Evolutionary conservation across 1,139 yeast species (phyloP).

Genomic region (Diutina sp.): DNA sequence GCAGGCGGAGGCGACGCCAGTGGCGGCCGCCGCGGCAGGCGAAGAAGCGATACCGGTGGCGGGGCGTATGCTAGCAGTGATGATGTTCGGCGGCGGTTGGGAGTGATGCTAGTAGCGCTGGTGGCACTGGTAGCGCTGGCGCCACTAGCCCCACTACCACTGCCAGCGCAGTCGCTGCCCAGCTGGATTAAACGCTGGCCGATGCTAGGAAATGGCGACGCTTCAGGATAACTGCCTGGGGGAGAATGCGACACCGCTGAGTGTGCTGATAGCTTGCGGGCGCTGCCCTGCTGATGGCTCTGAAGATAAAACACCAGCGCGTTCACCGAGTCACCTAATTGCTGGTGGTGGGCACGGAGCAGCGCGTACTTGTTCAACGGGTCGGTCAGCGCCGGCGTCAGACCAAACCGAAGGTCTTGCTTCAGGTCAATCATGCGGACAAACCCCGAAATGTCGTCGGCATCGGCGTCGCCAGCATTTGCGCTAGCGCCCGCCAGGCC

Average conservation of each 20-base stretch:
- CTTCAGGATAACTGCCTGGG: constrained; percentile 25
- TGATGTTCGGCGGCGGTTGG: too few species aligned
- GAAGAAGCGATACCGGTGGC: constrained; percentile 6
- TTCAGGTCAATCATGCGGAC: constrained; percentile 70
- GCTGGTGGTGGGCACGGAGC: constrained; percentile 29
- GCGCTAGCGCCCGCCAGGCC: neutral
- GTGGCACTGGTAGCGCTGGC: too few species aligned
- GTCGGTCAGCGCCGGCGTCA: constrained; percentile 9
- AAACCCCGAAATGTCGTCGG: constrained; percentile 67
- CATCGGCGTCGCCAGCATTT: neutral
- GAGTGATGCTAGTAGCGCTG: too few species aligned
- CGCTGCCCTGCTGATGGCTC: constrained; percentile 5
- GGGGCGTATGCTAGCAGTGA: neutral
- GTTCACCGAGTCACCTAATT: constrained; percentile 39
- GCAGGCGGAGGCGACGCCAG: neutral
- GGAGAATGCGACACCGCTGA: constrained; percentile 19
- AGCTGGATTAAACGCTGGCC: constrained; percentile 23
- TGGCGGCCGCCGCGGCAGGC: neutral
- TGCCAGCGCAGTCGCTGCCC: constrained; percentile 8
- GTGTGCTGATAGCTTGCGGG: constrained; percentile 18
- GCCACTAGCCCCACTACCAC: neutral
- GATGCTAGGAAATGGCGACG: constrained; percentile 26
- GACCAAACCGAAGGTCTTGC: constrained; percentile 30
- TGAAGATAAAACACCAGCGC: constrained; percentile 24
- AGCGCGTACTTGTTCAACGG: constrained; percentile 25